Evolutionary conservation across 2,329 filamentous ascomycete species (phyloP), one percentile per base, ranked within the genome.

Genomic region (Cladosporium sp.): DNA sequence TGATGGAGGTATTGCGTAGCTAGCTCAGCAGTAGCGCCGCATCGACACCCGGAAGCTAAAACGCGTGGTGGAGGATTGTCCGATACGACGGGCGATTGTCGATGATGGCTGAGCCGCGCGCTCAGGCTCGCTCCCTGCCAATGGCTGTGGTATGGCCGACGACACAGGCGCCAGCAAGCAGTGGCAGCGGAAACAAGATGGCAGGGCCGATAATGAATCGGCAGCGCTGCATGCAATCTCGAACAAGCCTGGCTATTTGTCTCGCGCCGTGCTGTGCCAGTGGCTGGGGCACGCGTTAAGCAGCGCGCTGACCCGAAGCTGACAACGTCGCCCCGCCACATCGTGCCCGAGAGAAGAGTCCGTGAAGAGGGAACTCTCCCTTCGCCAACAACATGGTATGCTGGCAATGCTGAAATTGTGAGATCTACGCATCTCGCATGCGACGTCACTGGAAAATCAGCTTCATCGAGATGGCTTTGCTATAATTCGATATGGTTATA

Each of bases 1-100:
- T 56, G 42, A 56, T 56, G 39, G 52, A 43, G 20, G 36, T 42
- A 56, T 39, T 17, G 42, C 42, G 54, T 56, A 56, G 38, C 42
- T 43, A 55, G 28, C 17, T 17, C 54, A 36, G 43, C 54, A 39
- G 17, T 45, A 34, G 51, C 54, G 54, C 39, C 30, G 43, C 43
- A 28, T 36, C 28, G 42, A 47, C 39, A 56, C 42, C 42, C 54
- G 54, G 17, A 47, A 56, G 54, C 34, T 39, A 38, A 47, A 47
- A 47, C 43, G 43, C 43, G 43, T 47, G 15, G 43, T 47, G 43
- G 25, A 47, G 43, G 43, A 47, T 47, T 47, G 43, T 22, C 43
- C 22, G 43, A 47, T 47, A 47, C 25, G 43, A 30, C 25, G 43
- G 43, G 17, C 22, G 43, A 47, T 47, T 7, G 43, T 28, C 28